These are phyloP conservation scores for Plantago elongata DNA, from an alignment of 257 asterid species.

Conservation along the genomic window DNA sequence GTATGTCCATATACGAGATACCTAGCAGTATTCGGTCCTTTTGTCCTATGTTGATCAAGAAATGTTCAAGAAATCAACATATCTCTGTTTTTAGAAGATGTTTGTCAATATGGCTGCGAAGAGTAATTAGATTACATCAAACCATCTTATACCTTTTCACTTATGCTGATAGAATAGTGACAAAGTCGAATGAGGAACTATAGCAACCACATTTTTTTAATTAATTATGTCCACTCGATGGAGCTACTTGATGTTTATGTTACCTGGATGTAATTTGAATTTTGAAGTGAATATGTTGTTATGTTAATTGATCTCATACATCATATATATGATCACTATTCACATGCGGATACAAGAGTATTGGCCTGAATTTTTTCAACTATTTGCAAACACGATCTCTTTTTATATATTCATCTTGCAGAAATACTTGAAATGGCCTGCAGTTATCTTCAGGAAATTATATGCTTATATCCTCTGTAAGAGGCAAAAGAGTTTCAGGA, in stretches of 20 bases:
- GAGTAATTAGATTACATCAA: not conserved
- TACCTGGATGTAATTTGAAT: not conserved
- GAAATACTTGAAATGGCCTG: constrained; percentile 10
- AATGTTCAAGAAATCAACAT: not conserved
- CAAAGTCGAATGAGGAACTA: constrained; percentile 1
- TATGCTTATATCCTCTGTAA: constrained; percentile 23
- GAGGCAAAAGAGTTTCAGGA: constrained; percentile 24
- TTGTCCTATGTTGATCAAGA: too few species aligned
- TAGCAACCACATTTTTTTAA: not conserved
- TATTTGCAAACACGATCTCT: constrained; percentile 19
- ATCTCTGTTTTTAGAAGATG: too few species aligned
- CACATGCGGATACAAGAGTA: not conserved
- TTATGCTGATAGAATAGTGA: constrained; percentile 5
- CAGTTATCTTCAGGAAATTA: constrained; percentile 15
- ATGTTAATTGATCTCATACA: constrained; percentile 2
- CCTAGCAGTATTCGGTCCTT: not conserved
- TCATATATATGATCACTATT: not conserved
- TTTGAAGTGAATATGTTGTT: not conserved
- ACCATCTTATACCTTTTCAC: not conserved
- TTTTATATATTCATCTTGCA: constrained; percentile 17
- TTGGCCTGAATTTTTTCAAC: constrained; percentile 11
- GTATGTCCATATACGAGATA: constrained; percentile 1
- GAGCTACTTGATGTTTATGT: not conserved
- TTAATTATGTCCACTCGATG: not conserved
- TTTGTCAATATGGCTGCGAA: not conserved